phyloP scores from a whole-genome alignment of 2,329 filamentous ascomycete genomes.

The Aureobasidium uvarum region DNA sequence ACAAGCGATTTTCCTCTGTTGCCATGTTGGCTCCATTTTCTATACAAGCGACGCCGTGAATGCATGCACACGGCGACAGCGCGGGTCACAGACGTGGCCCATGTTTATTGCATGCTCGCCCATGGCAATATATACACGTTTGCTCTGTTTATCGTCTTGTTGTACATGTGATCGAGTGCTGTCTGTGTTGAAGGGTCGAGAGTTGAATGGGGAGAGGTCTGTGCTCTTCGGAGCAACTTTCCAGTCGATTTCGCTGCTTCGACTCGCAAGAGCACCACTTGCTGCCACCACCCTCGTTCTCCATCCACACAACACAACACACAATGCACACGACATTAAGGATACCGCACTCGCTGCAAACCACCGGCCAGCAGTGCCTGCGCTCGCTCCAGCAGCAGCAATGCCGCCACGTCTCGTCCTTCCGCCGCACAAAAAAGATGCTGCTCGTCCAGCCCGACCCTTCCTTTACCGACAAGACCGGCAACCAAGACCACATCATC shows the following conservation, averaged over 20 bases:
- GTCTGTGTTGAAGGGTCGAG: not conserved
- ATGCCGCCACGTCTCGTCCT: constrained; percentile 46
- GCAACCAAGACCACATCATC: constrained; percentile 54
- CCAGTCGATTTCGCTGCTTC: constrained; percentile 18
- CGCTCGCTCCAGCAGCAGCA: constrained; percentile 31
- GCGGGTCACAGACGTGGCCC: not conserved
- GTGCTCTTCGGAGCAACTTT: constrained; percentile 20
- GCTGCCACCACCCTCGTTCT: constrained; percentile 13
- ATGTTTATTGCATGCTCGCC: constrained; percentile 1
- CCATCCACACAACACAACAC: constrained; percentile 4
- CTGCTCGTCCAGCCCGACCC: constrained; percentile 47
- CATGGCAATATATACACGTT: not conserved
- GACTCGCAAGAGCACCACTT: not conserved
- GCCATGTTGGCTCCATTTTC: constrained; percentile 9
- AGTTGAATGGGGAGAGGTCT: constrained; percentile 9
- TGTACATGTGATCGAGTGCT: not conserved
- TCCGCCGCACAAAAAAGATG: constrained; percentile 49
- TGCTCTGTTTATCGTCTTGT: not conserved
- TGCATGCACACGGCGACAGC: not conserved
- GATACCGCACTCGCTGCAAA: constrained; percentile 26
- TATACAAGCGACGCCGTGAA: not conserved
- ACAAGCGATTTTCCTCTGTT: constrained; percentile 19
- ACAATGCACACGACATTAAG: constrained; percentile 23
- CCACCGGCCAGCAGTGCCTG: constrained; percentile 14
- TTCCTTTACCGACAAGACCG: constrained; percentile 41